phyloP scores from a whole-genome alignment of 192 early-diverging fungal species.

The Mortierella claussenii region DNA sequence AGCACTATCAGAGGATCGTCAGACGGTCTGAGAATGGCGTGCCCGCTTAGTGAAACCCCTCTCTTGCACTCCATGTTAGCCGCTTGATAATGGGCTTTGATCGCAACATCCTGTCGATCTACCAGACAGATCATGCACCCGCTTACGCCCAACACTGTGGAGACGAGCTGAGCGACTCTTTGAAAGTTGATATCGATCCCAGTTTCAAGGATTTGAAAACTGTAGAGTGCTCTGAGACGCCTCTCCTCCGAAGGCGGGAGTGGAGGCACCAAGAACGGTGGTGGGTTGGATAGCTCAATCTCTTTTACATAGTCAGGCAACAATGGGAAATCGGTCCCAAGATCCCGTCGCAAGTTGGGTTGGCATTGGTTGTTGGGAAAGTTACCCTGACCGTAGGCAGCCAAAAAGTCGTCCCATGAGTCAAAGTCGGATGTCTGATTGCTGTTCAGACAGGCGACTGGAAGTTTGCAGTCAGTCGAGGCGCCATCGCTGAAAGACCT shows the following conservation, averaged over 20 bases:
- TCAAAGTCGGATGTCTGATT: not conserved
- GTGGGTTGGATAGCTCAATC: not conserved
- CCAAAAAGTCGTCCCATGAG: conserved; percentile 35
- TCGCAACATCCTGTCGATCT: conserved; percentile 8
- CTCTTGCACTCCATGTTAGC: conserved; percentile 14
- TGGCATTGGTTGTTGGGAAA: conserved; percentile 16
- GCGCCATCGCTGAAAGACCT: not conserved
- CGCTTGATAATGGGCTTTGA: conserved; percentile 26
- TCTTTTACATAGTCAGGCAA: conserved; percentile 19
- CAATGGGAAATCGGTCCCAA: conserved; percentile 12
- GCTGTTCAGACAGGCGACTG: not conserved
- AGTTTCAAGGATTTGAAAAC: conserved; percentile 32
- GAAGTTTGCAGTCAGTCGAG: not conserved
- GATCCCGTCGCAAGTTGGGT: not conserved
- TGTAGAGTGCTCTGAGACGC: conserved; percentile 38
- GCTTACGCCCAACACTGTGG: conserved; percentile 23
- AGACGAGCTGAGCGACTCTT: conserved; percentile 33
- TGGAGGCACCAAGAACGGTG: conserved; percentile 24
- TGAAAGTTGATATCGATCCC: conserved; percentile 44
- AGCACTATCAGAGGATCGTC: conserved; percentile 50
- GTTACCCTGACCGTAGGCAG: conserved; percentile 18
- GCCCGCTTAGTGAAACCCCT: conserved; percentile 37
- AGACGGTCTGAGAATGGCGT: conserved; percentile 38
- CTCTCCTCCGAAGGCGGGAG: conserved; percentile 26
- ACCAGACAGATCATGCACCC: conserved; percentile 44